Base-by-base conservation (phyloP, 805 yeast species). In the Ogataea henricii region DNA sequence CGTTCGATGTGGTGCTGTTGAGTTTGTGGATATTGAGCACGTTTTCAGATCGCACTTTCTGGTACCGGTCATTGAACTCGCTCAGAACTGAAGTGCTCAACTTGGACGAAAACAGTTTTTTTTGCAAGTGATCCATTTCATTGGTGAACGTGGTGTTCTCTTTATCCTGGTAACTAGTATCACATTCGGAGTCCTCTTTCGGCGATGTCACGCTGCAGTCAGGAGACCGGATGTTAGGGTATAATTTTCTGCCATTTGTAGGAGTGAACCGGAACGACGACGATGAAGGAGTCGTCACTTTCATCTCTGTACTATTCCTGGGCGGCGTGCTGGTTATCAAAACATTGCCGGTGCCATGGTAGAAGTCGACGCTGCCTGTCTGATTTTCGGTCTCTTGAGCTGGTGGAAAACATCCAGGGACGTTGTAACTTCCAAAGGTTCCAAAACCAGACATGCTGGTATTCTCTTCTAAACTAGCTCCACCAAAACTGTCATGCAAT, bases 51-150 rank as follows among this genome's bases (percentile, higher is more conserved):
- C 71, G 62, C 29, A 72, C 73, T 45, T 70, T 63, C 32, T 62
- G 66, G 39, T 74, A 76, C 40, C 81, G 58, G 25, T 63, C 56
- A 45, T 71, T 73, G 51, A 77, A 65, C 51, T 77, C 82, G 38
- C 60, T 64, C 45, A 77, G 52, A 10, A 77, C 81, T 37, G 71
- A 74, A 38, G 68, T 67, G 21, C 76, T 72, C 34, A 78, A 66
- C 39, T 67, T 69, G 46, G 76, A 69, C 1, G 83, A 77, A 61
- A 76, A 79, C 43, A 79, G 71, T 46, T 71, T 71, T 14, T 69
- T 64, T 43, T 74, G 66, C 64, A 78, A 44, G n/a, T 53, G 52
- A 27, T 66, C 65, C 66, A 64, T 60, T 37, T 63, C 68, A 21
- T 37, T 48, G 3, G 54, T 43, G 48, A 66, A 65, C 1, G 62